Percentiles rank a stretch among this genome's conserved stretches.
These are phyloP conservation scores for Exophiala calicioides DNA, from an alignment of 2,329 filamentous ascomycete genomes.

Conservation along the genomic window DNA sequence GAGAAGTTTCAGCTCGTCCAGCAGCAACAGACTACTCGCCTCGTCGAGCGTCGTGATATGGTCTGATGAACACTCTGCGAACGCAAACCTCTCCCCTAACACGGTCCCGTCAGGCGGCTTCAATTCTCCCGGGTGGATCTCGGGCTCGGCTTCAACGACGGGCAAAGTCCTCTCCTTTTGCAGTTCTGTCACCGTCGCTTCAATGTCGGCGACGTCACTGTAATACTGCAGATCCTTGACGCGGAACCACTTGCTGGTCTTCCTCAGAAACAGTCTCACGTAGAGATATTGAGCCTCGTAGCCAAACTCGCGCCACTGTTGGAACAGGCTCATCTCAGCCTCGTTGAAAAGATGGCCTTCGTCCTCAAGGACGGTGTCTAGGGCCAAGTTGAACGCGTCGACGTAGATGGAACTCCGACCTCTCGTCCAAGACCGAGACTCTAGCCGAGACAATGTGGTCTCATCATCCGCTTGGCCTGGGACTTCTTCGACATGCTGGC, in stretches of 20 bases:
- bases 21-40: constrained; percentile 74
- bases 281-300: constrained; percentile 93
- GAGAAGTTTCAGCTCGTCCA: constrained; percentile 82
- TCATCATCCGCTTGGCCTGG: constrained; percentile 35
- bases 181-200: constrained; percentile 64
- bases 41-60: constrained; percentile 77
- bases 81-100: constrained; percentile 65
- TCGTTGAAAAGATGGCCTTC: constrained; percentile 85
- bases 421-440: constrained; percentile 65
- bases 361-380: constrained; percentile 85
- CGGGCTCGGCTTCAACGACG: constrained; percentile 33
- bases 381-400: constrained; percentile 90
- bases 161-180: constrained; percentile 63
- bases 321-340: constrained; percentile 75
- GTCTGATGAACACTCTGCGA: constrained; percentile 76
- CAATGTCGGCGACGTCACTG: constrained; percentile 75
- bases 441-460: constrained; percentile 53
- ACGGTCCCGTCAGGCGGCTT: constrained; percentile 49
- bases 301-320: constrained; percentile 68
- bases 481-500: constrained; percentile 42
- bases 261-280: constrained; percentile 87
- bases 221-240: constrained; percentile 76
- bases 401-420: constrained; percentile 91
- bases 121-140: constrained; percentile 50
- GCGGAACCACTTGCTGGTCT: constrained; percentile 89